Evolutionary conservation across 1,284 basidiomycete species (phyloP), one percentile per base, ranked within the genome.

Genomic region (Malassezia furfur): DNA sequence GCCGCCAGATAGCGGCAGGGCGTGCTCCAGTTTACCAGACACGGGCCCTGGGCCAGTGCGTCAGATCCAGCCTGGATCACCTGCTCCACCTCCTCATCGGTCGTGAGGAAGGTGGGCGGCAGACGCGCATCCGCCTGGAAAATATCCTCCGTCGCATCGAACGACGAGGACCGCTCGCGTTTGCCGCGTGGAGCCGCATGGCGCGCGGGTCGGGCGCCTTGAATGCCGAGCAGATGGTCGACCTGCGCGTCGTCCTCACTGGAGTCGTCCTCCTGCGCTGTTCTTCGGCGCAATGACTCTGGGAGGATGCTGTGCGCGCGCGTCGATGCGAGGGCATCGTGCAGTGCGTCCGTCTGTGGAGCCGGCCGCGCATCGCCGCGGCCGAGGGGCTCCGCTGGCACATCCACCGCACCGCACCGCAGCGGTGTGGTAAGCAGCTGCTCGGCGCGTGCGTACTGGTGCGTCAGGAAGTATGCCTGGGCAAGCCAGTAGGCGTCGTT

Each of bases 401-500:
- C 38, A 14, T 53, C 59, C 9, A 54, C 48, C 0, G 62, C 55
- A n/a, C 59, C 65, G 12, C 49, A 60, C 2, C 63, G 62, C 71
- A 90, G 87, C 0, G 89, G 87, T 28, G 87, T 82, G 0, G 85
- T 89, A 40, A 99, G 81, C 17, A 99, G 80, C 46, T 87, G 83
- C 75, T 96, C 91, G 1, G 94, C 91, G 37, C 91, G 86, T 7
- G 88, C 85, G 75, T 93, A 98, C 63, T 96, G 88, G 64, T 91
- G 86, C 5, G 87, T 91, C 77, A 91, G 84, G 75, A 96, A 99
- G 77, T 91, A 91, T 0, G 88, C 88, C 75, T 98, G 93, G 0
- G 94, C 93, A 15, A 99, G 83, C 90, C 93, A 96, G 76, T 96
- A 98, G 9, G 91, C 94, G 76, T 99, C 94, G 75, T 70, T 73